These are phyloP conservation scores for Lentinula guzmanii DNA, from an alignment of 768 basidiomycete genomes.

Conservation along the genomic window DNA sequence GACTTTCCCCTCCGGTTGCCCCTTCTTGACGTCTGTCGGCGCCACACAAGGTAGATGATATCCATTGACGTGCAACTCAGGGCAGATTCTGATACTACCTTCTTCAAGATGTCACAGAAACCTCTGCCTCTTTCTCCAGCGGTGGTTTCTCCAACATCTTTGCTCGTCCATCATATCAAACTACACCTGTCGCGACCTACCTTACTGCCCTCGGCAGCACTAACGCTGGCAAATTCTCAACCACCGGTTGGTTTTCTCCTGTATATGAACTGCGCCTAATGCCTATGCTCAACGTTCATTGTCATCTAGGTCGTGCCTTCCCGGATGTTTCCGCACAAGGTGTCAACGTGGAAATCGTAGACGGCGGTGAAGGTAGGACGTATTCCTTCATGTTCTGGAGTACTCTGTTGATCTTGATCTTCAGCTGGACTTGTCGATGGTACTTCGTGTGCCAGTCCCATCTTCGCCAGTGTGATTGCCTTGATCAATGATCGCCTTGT, in stretches of 20 bases:
- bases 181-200: slow-evolving; percentile 18
- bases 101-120: slow-evolving; percentile 27
- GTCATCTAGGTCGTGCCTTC: slow-evolving; percentile 10
- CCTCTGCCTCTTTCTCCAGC: slow-evolving; percentile 36
- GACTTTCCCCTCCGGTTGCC: slow-evolving; percentile 46
- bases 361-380: slow-evolving; percentile 12
- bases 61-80: background rate
- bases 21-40: slow-evolving; percentile 19
- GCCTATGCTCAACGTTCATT: slow-evolving; percentile 12
- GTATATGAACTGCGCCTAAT: slow-evolving; percentile 9
- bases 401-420: slow-evolving; percentile 19
- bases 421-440: slow-evolving; percentile 23
- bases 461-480: slow-evolving; percentile 39
- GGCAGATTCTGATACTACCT: background rate
- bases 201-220: slow-evolving; percentile 18
- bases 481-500: slow-evolving; percentile 40
- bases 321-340: slow-evolving; percentile 46
- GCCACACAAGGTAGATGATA: background rate
- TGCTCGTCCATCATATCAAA: slow-evolving; percentile 20
- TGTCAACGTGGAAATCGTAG: slow-evolving; percentile 13
- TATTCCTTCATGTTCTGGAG: slow-evolving; percentile 9
- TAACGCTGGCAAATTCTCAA: slow-evolving; percentile 41
- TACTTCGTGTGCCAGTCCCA: slow-evolving; percentile 41
- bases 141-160: slow-evolving; percentile 49
- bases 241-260: slow-evolving; percentile 19